Base-by-base conservation (phyloP, 441 rosid genomes). In the Hura crepitans region DNA sequence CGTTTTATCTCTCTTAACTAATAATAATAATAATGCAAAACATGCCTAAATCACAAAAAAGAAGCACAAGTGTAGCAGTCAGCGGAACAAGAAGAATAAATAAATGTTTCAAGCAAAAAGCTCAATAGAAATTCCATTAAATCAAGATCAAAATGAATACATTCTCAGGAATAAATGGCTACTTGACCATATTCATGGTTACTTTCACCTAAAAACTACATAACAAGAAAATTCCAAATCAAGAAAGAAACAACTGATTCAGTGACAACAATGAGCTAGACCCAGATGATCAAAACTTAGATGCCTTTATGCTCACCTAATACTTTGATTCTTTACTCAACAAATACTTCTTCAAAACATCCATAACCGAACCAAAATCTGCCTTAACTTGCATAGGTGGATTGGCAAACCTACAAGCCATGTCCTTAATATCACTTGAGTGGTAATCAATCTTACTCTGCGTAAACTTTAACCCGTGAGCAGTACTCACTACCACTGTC, bases 311-410 rank as follows among this genome's bases (percentile, higher is more conserved):
- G 30, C 6, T 15, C 37, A 22, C 43, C 46, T 66, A 58, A 8
- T 73, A 58, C 60, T 35, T 49, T 2, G 80, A 73, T 7, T 75
- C 73, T 65, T 79, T 83, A 53, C 81, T 80, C 78, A 68, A 53
- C 75, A 86, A 74, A 68, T 83, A 80, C 62, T 75, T 79, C 82
- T 82, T 81, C 80, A 87, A 68, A 58, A 82, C 87, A 77, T 87
- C 92, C 89, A 87, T 87, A 30, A 87, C 89, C 0, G 92, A 78
- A 30, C 86, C 86, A 47, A 87, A 87, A 79, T 85, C 85, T 0
- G 86, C 92, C 72, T 69, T 81, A 30, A 85, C 92, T 39, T 72
- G 71, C 69, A 87, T 84, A 0, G 92, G 92, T 17, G 86, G 89
- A 61, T 85, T 87, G 3, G 88, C 88, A 51, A 71, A 80, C 58